Evolutionary conservation across 352 stramenopile species (phyloP), one percentile per base, ranked within the genome.

Genomic region (Phytophthora pistaciae): DNA sequence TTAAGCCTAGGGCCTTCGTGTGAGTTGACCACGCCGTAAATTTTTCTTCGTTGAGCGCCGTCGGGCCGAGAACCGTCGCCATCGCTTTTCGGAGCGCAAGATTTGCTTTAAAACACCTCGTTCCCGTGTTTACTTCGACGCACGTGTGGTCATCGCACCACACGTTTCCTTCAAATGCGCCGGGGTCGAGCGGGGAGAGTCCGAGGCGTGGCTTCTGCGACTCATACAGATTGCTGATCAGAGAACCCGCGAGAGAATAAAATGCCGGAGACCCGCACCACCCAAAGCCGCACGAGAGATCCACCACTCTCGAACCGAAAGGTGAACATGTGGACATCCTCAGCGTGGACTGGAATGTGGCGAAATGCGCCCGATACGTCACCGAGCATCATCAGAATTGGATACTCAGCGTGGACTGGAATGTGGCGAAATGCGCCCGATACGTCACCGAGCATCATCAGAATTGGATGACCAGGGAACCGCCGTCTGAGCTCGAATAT

Each of bases 381-480:
- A 2, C 52, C 52, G 16, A 57, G 27, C 52, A 57, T 57, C 52
- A 57, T 57, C 10, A 57, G 52, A 2, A 57, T n/a, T 31, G 52
- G 52, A 10, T 57, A n/a, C n/a, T 57, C 52, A 14, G 52, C 27
- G 3, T 25, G 38, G 7, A 57, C 10, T 40, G 52, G 23, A 16
- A 57, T 57, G 6, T 57, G 27, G 21, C 52, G 14, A 16, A 57
- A 42, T 14, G 52, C 27, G 3, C 52, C 52, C 6, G 27, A 36
- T 18, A 57, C 52, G 52, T 57, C 52, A 2, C 52, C 52, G 16
- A 57, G 27, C 52, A 57, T 57, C 52, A 57, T 57, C 10, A 57
- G 52, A 2, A 57, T n/a, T 31, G 52, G 52, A 10, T 57, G 52
- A 36, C 25, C 23, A 25, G 52, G 27, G 27, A 40, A 40, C 9